phyloP scores from a whole-genome alignment of 2,329 filamentous ascomycete genomes.

The Grosmannia serpens region DNA sequence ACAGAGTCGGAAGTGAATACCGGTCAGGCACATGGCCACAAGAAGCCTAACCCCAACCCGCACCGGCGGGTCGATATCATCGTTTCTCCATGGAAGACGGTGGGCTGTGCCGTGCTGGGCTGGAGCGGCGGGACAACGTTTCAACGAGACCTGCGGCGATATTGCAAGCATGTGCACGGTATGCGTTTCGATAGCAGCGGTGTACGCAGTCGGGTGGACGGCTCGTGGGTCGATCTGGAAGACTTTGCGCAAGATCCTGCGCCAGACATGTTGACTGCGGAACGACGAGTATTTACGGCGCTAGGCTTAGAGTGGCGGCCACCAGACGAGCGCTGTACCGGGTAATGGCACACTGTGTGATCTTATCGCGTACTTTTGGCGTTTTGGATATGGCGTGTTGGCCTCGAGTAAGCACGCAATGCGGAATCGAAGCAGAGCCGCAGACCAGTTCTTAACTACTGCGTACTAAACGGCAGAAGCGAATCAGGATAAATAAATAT shows the following conservation, averaged over 20 bases:
- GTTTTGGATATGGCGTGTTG: background rate
- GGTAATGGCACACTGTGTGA: slow-evolving; percentile 23
- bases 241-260: slow-evolving; percentile 38
- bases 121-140: slow-evolving; percentile 90
- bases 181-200: slow-evolving; percentile 93
- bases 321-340: slow-evolving; percentile 57
- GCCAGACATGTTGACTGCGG: slow-evolving; percentile 59
- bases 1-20: background rate
- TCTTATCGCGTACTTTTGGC: background rate
- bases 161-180: slow-evolving; percentile 58
- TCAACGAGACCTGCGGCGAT: slow-evolving; percentile 70
- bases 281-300: slow-evolving; percentile 69
- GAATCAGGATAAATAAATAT: background rate
- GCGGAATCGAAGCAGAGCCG: background rate
- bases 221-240: slow-evolving; percentile 61
- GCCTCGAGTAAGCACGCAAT: background rate
- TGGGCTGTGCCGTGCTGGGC: slow-evolving; percentile 76
- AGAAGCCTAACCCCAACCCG: slow-evolving; percentile 49
- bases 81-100: slow-evolving; percentile 75
- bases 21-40: background rate
- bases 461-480: background rate
- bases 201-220: slow-evolving; percentile 54
- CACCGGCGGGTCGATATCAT: slow-evolving; percentile 91
- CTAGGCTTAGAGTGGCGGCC: slow-evolving; percentile 57
- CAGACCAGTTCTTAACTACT: background rate